Evolutionary conservation across 2,329 filamentous ascomycete genomes (phyloP).

Genomic region (Ophiostoma ulmi): DNA sequence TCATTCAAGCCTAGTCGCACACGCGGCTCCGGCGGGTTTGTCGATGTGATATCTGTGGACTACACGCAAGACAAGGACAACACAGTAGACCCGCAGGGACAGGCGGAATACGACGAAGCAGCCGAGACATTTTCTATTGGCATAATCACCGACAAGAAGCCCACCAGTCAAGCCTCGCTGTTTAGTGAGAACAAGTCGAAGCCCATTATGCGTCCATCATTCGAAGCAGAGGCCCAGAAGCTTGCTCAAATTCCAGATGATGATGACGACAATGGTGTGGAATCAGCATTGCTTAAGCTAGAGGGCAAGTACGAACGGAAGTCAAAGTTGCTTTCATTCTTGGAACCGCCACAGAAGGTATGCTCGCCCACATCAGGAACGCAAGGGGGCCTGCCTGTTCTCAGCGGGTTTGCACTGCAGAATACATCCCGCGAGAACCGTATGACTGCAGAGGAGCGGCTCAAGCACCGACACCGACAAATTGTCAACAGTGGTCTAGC

Average conservation of each 20-base stretch:
- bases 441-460: constrained; percentile 38
- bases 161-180: constrained; percentile 47
- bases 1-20: constrained; percentile 47
- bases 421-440: constrained; percentile 25
- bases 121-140: constrained; percentile 51
- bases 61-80: constrained; percentile 27
- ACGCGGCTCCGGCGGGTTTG: constrained; percentile 40
- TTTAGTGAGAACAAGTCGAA: constrained; percentile 60
- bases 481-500: constrained; percentile 35
- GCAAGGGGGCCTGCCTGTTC: not conserved
- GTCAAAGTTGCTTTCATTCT: constrained; percentile 38
- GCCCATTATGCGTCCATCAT: constrained; percentile 64
- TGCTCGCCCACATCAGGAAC: not conserved
- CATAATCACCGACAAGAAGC: constrained; percentile 49
- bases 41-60: constrained; percentile 40
- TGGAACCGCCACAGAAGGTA: not conserved
- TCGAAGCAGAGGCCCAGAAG: constrained; percentile 81
- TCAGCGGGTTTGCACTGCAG: constrained; percentile 20
- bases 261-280: constrained; percentile 77
- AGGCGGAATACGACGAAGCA: not conserved
- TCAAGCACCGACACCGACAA: constrained; percentile 44
- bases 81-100: constrained; percentile 34
- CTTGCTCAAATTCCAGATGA: constrained; percentile 86
- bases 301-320: constrained; percentile 75
- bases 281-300: constrained; percentile 85